A percentile compares a stretch with the other conserved stretches of the same genome.
phyloP scores from a whole-genome alignment of 345 rosid genomes.

The Anacardium occidentale region DNA sequence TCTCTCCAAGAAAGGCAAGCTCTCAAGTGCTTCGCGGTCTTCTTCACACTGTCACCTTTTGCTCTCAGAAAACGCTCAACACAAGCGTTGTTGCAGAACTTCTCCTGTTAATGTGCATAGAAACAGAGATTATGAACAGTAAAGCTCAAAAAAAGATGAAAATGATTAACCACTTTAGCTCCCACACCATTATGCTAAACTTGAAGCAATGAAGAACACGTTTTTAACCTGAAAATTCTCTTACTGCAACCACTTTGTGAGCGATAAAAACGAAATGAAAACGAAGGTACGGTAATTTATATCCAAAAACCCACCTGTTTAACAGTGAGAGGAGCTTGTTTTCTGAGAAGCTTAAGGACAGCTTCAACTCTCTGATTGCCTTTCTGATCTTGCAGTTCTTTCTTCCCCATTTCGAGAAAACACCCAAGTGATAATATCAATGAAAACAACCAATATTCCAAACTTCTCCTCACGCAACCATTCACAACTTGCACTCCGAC shows the following conservation, averaged over 20 bases:
- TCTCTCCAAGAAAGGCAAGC: conserved; percentile 95
- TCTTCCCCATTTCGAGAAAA: conserved; percentile 64
- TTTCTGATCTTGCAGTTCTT: conserved; percentile 39
- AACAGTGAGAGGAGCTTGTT: conserved; percentile 70
- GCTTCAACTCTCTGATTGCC: conserved; percentile 49
- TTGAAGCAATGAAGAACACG: neutral
- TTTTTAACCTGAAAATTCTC: conserved; percentile 7
- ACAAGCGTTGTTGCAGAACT: conserved; percentile 79
- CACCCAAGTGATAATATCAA: neutral
- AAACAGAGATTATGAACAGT: neutral
- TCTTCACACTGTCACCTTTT: conserved; percentile 79
- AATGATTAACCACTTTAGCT: conserved; percentile 3
- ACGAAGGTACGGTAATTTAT: neutral
- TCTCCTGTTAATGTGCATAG: conserved; percentile 52
- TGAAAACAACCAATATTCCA: conserved; percentile 39
- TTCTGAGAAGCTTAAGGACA: conserved; percentile 60
- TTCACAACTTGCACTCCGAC: conserved; percentile 28
- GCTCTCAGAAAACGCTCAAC: conserved; percentile 74
- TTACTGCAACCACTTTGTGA: neutral
- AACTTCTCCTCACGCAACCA: conserved; percentile 65
- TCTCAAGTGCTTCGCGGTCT: conserved; percentile 71
- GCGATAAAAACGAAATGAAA: neutral
- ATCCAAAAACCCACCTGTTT: conserved; percentile 56
- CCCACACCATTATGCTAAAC: neutral
- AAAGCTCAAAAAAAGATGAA: neutral